Evolutionary conservation across 2,329 filamentous ascomycete genomes (phyloP), one percentile per base, ranked within the genome.

Genomic region (Alternaria infectoria): DNA sequence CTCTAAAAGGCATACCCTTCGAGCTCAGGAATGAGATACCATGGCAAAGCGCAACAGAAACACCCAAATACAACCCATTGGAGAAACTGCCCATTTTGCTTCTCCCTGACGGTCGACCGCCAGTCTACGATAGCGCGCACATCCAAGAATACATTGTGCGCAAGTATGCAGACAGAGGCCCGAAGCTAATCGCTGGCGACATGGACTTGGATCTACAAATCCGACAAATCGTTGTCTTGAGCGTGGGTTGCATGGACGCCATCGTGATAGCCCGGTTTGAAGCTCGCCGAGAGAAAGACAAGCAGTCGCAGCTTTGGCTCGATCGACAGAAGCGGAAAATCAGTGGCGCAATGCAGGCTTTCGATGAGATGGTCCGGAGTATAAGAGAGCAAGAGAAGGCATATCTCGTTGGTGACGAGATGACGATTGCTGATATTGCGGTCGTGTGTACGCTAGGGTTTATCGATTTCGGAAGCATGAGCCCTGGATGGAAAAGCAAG

Each of bases 11-110:
- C 59, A 77, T 83, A 21, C 78, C 80, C 3, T 83, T 83, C 73
- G 67, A 59, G 1, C 73, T 83, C 28, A 70, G 80, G 49, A 82
- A 79, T 36, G 81, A 83, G 72, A 80, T 83, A 2, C 81, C 80
- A 0, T 83, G 81, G 81, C 75, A 83, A 69, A 69, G 66, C 17
- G 76, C 75, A 5, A 82, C 81, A 1, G 57, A 77, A 50, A 82
- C 78, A 12, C 78, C 79, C 1, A 61, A 70, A 43, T 75, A 81
- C 74, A 82, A 82, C 43, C 81, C 81, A 0, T 64, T 82, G 6
- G 80, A 82, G 43, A 81, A 82, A 54, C 73, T 82, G 0, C 79
- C 80, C 1, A 76, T 81, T 3, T 65, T 82, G 7, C 70, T 82
- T 55, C 69, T 77, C 26, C 67, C 64, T 2, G 66, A 70, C 43